Evolutionary conservation across 495 filamentous ascomycete genomes (phyloP).

Genomic region (Aspergillus affinis): DNA sequence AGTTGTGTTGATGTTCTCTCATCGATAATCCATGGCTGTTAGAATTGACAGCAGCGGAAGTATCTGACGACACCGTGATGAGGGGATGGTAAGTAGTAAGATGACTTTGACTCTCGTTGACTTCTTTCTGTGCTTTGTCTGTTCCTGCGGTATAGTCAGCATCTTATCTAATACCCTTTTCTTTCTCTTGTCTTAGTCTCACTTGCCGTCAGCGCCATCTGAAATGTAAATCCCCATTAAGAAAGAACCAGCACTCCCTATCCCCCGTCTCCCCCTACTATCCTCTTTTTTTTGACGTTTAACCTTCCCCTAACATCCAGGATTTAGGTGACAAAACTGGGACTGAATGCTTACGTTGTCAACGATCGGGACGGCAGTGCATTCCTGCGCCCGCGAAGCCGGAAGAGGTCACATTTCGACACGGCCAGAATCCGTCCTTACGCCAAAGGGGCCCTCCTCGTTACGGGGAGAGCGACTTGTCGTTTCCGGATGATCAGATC

Average conservation of each 20-base stretch:
- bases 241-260: conserved; percentile 3
- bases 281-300: neutral
- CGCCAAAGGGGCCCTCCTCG: conserved; percentile 40
- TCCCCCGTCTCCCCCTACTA: neutral
- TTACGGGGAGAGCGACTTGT: conserved; percentile 44
- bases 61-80: conserved; percentile 36
- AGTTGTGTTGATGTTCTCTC: conserved; percentile 14
- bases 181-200: conserved; percentile 28
- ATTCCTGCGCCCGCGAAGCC: conserved; percentile 40
- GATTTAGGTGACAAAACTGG: conserved; percentile 43
- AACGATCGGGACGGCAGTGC: conserved; percentile 44
- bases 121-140: neutral
- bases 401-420: conserved; percentile 45
- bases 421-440: conserved; percentile 45
- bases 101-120: neutral
- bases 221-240: conserved; percentile 33
- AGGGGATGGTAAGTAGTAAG: conserved; percentile 39
- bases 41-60: conserved; percentile 15
- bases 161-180: conserved; percentile 11
- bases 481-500: conserved; percentile 40
- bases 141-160: neutral
- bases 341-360: conserved; percentile 41
- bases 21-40: conserved; percentile 25
- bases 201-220: conserved; percentile 49
- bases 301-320: neutral